Conservation (phyloP, 2,329 filamentous ascomycete species). For the Blastomyces percursus region DNA sequence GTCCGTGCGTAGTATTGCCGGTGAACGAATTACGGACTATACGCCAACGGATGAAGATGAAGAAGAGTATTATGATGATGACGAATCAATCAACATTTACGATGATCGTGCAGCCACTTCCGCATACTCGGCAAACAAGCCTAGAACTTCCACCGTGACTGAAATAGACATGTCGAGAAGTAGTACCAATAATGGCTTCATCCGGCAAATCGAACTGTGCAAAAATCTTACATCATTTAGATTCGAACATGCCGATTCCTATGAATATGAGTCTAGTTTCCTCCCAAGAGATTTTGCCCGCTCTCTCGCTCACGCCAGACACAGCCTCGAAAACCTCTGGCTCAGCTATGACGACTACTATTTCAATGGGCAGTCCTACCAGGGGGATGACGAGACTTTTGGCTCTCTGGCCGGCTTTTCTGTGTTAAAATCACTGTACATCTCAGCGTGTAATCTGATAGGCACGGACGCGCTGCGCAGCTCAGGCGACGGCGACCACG, state of each 20-base stretch:
- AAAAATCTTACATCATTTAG: slow-evolving; percentile 9
- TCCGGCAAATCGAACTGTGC: slow-evolving; percentile 5
- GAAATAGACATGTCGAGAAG: background rate
- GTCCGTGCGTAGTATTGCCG: background rate
- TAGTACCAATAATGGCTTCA: slow-evolving; percentile 5
- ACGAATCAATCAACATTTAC: background rate
- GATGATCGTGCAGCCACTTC: no score
- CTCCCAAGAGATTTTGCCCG: background rate
- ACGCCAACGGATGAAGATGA: background rate
- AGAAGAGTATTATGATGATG: background rate
- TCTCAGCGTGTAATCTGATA: background rate
- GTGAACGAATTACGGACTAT: background rate
- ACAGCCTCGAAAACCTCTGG: background rate
- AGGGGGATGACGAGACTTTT: background rate
- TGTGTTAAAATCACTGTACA: background rate
- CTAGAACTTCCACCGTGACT: background rate
- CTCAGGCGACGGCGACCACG: background rate
- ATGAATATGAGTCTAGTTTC: background rate
- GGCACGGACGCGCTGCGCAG: slow-evolving; percentile 46
- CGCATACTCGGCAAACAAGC: background rate
- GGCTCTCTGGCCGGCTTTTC: background rate
- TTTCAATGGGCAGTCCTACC: background rate
- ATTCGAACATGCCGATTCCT: slow-evolving; percentile 7
- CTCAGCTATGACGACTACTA: background rate
- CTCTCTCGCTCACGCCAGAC: slow-evolving; percentile 1